Base-by-base conservation (phyloP, 768 basidiomycete genomes). In the Podaxis sp. region DNA sequence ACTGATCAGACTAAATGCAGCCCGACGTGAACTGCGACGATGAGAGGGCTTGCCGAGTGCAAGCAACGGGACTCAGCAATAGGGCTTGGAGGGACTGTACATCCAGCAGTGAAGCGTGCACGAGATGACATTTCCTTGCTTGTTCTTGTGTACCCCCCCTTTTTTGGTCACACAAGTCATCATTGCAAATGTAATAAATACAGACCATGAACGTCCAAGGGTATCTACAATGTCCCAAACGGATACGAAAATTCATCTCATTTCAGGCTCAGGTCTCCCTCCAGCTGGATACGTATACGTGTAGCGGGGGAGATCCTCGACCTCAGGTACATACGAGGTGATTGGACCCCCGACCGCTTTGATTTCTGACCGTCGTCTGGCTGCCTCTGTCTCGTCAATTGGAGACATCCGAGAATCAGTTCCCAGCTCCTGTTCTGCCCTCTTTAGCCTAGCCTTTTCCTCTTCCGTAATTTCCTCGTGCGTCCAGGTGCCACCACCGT, bases 401-500 rank as follows among this genome's bases (percentile, higher is more conserved):
- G 50, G 40, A 27, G 50, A 37, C 9, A 27, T 36, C 24, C 12
- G 56, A 55, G 41, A 33, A 24, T 55, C 54, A 9, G 25, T 36
- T 17, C 58, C 65, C 27, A 55, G 25, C 27, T 71, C 69, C 4
- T 38, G 33, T n/a, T 70, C 67, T 63, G 50, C 36, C 17, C 55
- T 51, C 51, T 69, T 59, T 33, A 73, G n/a, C 36, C 68, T 67
- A 19, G 65, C 69, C 63, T 77, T 77, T 66, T 76, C 77, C 54
- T 77, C 73, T 3, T 61, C 59, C 2, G 70, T 66, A 47, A 77
- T 75, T 4, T 74, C 72, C 4, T 68, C 64, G 60, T 74, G 72
- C 24, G 74, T 74, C 77, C 74, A 76, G n/a, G 68, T 64, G 24
- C 76, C 76, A 22, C 75, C 76, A 4, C 76, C 76, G 60, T 77